A percentile compares a stretch with the other conserved stretches of the same genome.
phyloP scores from a whole-genome alignment of 2,329 filamentous ascomycete species.

The Colletotrichum endophyticum region DNA sequence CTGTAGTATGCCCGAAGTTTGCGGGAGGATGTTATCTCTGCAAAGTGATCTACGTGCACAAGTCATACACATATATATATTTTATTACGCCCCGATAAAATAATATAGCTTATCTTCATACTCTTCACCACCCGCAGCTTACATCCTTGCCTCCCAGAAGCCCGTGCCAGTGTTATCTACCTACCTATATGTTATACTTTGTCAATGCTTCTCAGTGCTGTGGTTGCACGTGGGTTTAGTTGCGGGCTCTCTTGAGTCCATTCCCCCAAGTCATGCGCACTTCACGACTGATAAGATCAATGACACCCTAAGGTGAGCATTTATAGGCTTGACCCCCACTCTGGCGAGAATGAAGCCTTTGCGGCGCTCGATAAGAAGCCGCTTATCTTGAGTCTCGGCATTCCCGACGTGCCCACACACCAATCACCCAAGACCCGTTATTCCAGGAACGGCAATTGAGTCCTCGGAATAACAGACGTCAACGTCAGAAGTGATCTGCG shows the following conservation, averaged over 20 bases:
- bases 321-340: not conserved
- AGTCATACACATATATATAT: not conserved
- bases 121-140: not conserved
- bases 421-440: not conserved
- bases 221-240: not conserved
- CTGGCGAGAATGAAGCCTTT: not conserved
- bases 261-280: not conserved
- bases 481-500: not conserved
- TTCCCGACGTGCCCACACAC: not conserved
- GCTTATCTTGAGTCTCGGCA: not conserved
- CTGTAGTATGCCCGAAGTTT: rapidly evolving
- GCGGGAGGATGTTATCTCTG: not conserved
- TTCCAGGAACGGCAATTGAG: not conserved
- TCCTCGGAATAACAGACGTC: not conserved
- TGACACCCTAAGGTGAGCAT: not conserved
- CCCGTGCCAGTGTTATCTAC: not conserved
- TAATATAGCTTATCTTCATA: not conserved
- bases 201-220: not conserved
- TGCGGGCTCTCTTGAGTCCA: not conserved
- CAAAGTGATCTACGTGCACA: not conserved
- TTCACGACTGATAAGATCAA: not conserved
- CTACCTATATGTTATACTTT: not conserved
- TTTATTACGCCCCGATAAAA: not conserved
- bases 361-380: not conserved
- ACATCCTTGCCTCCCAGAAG: not conserved